A percentile compares a stretch with the other conserved stretches of the same genome.
phyloP scores from a whole-genome alignment of 805 yeast genomes.

The Jamesozyma hellenica region DNA sequence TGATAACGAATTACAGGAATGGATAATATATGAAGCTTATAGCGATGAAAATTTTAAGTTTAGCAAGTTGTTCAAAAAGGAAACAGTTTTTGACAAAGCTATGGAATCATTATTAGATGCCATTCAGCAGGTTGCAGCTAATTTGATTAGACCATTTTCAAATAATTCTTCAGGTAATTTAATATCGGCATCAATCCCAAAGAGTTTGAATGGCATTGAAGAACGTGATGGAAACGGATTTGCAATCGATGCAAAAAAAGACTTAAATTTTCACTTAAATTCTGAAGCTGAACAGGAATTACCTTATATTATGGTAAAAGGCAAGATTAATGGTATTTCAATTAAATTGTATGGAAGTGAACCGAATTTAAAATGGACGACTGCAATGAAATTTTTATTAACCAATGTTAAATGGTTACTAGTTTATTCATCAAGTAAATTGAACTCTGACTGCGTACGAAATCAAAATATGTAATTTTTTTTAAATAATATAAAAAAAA shows the following conservation, averaged over 20 bases:
- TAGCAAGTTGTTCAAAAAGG: conserved; percentile 55
- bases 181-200: not conserved
- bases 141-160: conserved; percentile 11
- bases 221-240: not conserved
- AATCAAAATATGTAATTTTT: no score
- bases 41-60: conserved; percentile 63
- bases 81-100: conserved; percentile 68
- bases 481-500: no score
- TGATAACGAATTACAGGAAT: conserved; percentile 29
- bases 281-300: conserved; percentile 33
- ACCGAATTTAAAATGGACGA: conserved; percentile 76
- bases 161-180: not conserved
- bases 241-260: not conserved
- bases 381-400: conserved; percentile 71
- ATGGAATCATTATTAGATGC: conserved; percentile 61
- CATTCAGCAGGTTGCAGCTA: conserved; percentile 17
- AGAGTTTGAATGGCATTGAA: not conserved
- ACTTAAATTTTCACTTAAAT: not conserved
- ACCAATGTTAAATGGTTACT: conserved; percentile 80
- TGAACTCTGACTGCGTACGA: not conserved
- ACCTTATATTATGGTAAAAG: conserved; percentile 65
- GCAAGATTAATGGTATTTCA: conserved; percentile 65
- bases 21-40: conserved; percentile 45
- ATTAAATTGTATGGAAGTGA: conserved; percentile 56
- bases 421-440: conserved; percentile 52